Evolutionary conservation across 73 alveolate species (phyloP).

Genomic region (Uronychia binucleata): DNA sequence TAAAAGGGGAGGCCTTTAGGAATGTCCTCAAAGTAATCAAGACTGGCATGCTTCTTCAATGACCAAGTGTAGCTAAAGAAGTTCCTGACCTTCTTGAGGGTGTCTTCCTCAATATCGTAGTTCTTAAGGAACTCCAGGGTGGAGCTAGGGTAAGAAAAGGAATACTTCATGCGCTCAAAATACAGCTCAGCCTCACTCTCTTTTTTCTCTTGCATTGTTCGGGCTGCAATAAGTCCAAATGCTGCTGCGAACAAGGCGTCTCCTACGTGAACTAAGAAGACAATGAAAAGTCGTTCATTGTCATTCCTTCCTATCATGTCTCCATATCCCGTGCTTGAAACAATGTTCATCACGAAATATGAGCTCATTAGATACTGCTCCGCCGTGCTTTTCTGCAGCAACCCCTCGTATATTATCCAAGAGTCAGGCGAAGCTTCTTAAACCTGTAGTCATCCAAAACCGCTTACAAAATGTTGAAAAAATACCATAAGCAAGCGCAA

Average conservation of each 20-base stretch:
- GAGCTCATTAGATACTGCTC: not conserved
- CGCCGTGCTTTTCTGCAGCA: not conserved
- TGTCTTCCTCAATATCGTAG: not conserved
- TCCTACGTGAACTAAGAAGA: not conserved
- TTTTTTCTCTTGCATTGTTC: not conserved
- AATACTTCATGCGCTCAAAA: not conserved
- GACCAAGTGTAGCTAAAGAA: not conserved
- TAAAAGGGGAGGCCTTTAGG: not conserved
- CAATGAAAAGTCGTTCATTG: not conserved
- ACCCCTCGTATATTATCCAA: not conserved
- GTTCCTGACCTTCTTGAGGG: not conserved
- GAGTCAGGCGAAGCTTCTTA: not conserved
- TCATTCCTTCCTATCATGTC: not conserved
- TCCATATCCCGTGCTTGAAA: not conserved
- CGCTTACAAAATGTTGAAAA: not conserved
- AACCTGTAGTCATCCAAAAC: constrained; percentile 3
- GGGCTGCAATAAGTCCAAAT: constrained; percentile 4
- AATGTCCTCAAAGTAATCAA: not conserved
- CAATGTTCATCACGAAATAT: not conserved
- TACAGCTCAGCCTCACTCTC: not conserved
- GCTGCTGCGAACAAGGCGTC: constrained; percentile 3
- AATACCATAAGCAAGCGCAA: not conserved
- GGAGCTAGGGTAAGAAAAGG: not conserved
- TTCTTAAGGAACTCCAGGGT: not conserved
- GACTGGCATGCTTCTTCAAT: not conserved